A percentile compares a stretch with the other conserved stretches of the same genome.
Evolutionary conservation across 2,329 filamentous ascomycete species (phyloP).

Genomic region (Bipolaris sorokiniana): DNA sequence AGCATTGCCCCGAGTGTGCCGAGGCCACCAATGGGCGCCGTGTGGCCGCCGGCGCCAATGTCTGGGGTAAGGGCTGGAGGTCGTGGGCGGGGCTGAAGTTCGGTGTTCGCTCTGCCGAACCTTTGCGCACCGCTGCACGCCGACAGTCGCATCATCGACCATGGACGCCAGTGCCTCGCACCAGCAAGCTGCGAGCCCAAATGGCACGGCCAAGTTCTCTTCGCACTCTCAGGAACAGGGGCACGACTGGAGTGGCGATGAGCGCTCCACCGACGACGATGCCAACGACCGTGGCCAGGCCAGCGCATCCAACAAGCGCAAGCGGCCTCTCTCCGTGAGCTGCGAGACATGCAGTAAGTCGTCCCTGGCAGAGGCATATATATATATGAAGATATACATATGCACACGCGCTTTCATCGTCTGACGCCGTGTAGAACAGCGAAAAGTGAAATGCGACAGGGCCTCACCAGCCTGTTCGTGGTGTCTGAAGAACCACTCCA

Average conservation of each 20-base stretch:
- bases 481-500: constrained; percentile 70
- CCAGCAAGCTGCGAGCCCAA: constrained; percentile 41
- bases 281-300: constrained; percentile 45
- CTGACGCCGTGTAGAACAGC: constrained; percentile 58
- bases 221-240: constrained; percentile 45
- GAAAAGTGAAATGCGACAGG: constrained; percentile 75
- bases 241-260: constrained; percentile 45
- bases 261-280: constrained; percentile 51
- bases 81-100: constrained; percentile 25
- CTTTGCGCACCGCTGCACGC: constrained; percentile 30
- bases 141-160: constrained; percentile 28
- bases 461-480: constrained; percentile 77
- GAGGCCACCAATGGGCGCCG: constrained; percentile 23
- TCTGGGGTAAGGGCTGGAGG: constrained; percentile 26
- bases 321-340: constrained; percentile 60
- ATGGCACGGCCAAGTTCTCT: constrained; percentile 39
- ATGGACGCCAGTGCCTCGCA: constrained; percentile 41
- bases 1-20: constrained; percentile 7
- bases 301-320: constrained; percentile 53
- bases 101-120: constrained; percentile 25
- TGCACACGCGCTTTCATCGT: too few species aligned
- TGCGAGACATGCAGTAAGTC: constrained; percentile 62
- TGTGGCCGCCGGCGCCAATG: constrained; percentile 10
- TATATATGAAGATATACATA: neutral
- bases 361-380: neutral